Evolutionary conservation across 768 basidiomycete species (phyloP).

Genomic region (Mycena crocata): DNA sequence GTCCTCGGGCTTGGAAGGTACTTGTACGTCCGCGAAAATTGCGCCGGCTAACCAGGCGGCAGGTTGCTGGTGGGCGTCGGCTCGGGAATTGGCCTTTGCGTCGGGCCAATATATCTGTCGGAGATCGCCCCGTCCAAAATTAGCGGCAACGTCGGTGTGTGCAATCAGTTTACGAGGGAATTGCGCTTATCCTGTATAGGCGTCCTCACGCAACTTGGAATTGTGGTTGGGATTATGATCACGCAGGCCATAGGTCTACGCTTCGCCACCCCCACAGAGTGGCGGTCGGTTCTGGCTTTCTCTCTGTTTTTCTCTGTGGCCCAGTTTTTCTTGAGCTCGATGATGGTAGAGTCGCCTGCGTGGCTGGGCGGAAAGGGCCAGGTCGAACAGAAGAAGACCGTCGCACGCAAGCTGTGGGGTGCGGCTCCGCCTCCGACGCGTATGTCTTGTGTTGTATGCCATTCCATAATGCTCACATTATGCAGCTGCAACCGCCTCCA

Average conservation of each 20-base stretch:
- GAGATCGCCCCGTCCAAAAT: constrained; percentile 86
- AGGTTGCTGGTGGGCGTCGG: constrained; percentile 78
- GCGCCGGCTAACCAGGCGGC: constrained; percentile 11
- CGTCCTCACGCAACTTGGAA: constrained; percentile 83
- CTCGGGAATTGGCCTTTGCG: constrained; percentile 78
- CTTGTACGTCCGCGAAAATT: constrained; percentile 29
- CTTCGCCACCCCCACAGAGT: constrained; percentile 75
- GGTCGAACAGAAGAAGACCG: constrained; percentile 60
- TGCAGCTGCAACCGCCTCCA: constrained; percentile 29
- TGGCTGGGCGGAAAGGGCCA: constrained; percentile 68
- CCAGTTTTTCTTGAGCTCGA: constrained; percentile 66
- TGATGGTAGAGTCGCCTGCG: constrained; percentile 77
- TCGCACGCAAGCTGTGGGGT: constrained; percentile 68
- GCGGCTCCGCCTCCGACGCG: constrained; percentile 40
- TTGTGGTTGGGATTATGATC: constrained; percentile 89
- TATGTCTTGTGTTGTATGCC: constrained; percentile 31
- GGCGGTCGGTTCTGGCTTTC: constrained; percentile 78
- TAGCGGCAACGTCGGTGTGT: constrained; percentile 77
- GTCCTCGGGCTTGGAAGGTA: constrained; percentile 76
- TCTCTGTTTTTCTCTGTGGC: constrained; percentile 66
- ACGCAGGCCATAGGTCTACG: constrained; percentile 82
- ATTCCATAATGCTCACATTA: background rate
- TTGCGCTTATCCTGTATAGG: constrained; percentile 52
- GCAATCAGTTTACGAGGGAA: background rate
- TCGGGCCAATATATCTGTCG: constrained; percentile 87